Evolutionary conservation across 1,139 yeast genomes (phyloP).

Genomic region (Spathaspora sp.): DNA sequence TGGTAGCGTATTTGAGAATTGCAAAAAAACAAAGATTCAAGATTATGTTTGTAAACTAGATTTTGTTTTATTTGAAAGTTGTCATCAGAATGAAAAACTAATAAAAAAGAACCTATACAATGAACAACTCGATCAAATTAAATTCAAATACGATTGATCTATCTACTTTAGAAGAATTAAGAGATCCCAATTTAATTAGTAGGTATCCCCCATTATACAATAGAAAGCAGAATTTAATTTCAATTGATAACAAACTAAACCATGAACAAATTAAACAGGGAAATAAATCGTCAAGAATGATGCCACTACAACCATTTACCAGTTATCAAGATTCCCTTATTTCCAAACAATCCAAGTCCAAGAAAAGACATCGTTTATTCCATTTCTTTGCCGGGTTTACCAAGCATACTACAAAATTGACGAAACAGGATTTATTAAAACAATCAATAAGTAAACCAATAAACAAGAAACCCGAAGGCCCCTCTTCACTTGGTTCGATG

Average conservation of each 20-base stretch:
- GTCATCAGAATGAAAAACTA: not conserved
- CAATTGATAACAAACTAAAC: constrained; percentile 6
- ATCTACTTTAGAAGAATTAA: constrained; percentile 14
- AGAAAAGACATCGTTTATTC: constrained; percentile 6
- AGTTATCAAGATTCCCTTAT: constrained; percentile 6
- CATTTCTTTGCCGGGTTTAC: constrained; percentile 10
- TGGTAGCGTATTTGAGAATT: not conserved
- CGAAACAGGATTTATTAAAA: constrained; percentile 7
- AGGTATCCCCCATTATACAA: constrained; percentile 17
- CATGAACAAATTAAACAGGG: not conserved
- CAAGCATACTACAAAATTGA: constrained; percentile 4
- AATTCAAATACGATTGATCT: constrained; percentile 13
- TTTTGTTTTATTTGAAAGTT: not conserved
- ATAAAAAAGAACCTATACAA: not conserved
- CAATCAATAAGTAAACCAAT: constrained; percentile 12
- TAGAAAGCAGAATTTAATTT: constrained; percentile 11
- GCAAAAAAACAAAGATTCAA: not conserved
- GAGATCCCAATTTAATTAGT: constrained; percentile 16
- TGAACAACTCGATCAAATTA: constrained; percentile 9
- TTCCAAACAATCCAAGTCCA: constrained; percentile 4
- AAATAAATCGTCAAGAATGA: not conserved
- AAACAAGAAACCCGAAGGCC: not conserved
- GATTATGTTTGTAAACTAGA: not conserved
- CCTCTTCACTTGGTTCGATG: not conserved
- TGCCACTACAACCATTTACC: not conserved